Base-by-base conservation (phyloP, 192 early-diverging fungal genomes). In the Coemansia sp. region DNA sequence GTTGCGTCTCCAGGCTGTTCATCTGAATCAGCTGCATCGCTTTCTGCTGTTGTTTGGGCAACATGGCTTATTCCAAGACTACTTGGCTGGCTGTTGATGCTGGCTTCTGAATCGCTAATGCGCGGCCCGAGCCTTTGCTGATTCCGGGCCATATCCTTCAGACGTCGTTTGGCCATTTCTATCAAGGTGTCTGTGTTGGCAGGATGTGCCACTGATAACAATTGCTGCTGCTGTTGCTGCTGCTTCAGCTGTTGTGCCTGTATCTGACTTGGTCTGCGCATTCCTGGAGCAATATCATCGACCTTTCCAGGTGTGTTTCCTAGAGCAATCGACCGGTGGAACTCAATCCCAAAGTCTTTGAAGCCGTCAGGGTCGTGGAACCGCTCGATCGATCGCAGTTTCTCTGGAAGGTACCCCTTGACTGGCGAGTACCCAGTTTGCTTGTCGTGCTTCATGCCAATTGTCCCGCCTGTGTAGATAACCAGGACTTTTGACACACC, bases 391-490 rank as follows among this genome's bases (percentile, higher is more conserved):
- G 68, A 79, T 4, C 90, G 86, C 29, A 97, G 85, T 30, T 86
- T 89, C n/a, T 90, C 71, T 0, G 88, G 88, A 25, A 98, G 81
- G 67, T 90, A 97, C 21, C 94, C 91, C 8, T 88, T 86, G 61
- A 86, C 91, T 10, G 90, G 90, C 5, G 86, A 74, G 67, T 94
- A 94, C 6, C 91, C 92, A 40, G 87, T 75, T 30, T 79, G 64
- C 18, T 74, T 81, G 52, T 88, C 87, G 57, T 91, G 80, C 68
- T 87, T 89, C 94, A 95, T 96, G 20, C 93, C 93, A 68, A 95
- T 94, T 0, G 93, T 95, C 16, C 95, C 96, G 63, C 97, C 97
- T 3, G 95, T 98, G 81, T 98, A 99, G 33, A 96, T 90, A 12
- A 97, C 72, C 25, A 98, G 78, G 2, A 96, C 93, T 34, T 89